Base-by-base conservation (phyloP, 2,329 filamentous ascomycete genomes). In the Uncinocarpus reesii region DNA sequence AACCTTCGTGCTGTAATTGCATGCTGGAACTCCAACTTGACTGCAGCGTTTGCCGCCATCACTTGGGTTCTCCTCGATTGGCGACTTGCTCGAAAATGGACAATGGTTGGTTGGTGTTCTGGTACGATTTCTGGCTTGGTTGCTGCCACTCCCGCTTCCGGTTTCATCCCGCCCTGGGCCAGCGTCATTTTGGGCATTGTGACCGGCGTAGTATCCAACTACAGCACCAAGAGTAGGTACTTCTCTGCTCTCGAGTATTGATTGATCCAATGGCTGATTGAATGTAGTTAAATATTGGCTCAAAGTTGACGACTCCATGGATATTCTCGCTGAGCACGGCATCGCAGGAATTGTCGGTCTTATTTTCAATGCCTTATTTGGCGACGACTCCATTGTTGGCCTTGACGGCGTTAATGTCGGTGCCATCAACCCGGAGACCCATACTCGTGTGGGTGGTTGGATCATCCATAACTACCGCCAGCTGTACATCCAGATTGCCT, bases 51-150 rank as follows among this genome's bases (percentile, higher is more conserved):
- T 61, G 90, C 80, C 34, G 84, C 87, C 55, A 86, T 92, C 68
- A 85, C 88, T 47, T 98, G 92, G 92, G 88, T 89, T 60, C 70
- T 96, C 41, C 86, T 96, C 60, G 92, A 98, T 78, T 96, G 83
- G 79, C 84, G 92, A 52, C 80, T 96, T 51, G 88, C 88, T 51
- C 81, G 81, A 69, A 95, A 95, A 74, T 95, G 89, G 88, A 95
- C 80, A 54, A 87, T 90, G 69, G 84, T 95, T 58, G 88, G 87
- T 38, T 89, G 89, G 84, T 92, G 87, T 74, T 92, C 86, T 32
- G 89, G 89, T 53, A 82, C 81, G 56, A 89, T 95, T 62, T 83
- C 85, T 23, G 86, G 86, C 45, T 79, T 95, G 18, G 88, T 95
- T 29, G 86, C 86, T 56, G 92, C 92, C 47, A 92, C 87, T 7